Base-by-base conservation (phyloP, 1,139 yeast genomes). In the Scheffersomyces quercinus region DNA sequence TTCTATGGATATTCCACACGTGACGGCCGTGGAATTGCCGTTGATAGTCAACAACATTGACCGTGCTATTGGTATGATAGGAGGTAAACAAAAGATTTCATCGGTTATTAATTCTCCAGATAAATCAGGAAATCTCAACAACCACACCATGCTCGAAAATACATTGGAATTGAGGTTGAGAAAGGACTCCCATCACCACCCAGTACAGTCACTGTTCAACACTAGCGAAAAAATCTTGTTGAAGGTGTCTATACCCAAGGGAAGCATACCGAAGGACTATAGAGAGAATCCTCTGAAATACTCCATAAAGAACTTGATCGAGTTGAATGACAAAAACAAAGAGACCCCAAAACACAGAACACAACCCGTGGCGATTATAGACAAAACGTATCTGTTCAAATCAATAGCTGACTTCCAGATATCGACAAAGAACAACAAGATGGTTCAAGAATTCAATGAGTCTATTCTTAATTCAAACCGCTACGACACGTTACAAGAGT, bases 321-420 rank as follows among this genome's bases (percentile, higher is more conserved):
- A 49, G 40, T 52, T 45, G 47, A 54, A 47, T 35, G 44, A 48
- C 7, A 42, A 47, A 4, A 59, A 58, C 41, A 40, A 46, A 8
- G 46, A 47, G 8, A 41, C 50, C 3, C 15, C 34, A 9, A 56
- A 68, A 4, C 75, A 74, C 41, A 67, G 65, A 26, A 75, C 78
- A 1, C 70, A 72, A 39, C 93, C 96, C 0, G 75, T 81, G 5
- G 93, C 85, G 0, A 76, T 89, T 13, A 73, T 90, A 16, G 82
- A 83, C 53, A 79, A 82, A 47, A 86, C 86, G 13, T 85, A 82
- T 55, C 79, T 88, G 52, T 93, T 91, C 62, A 78, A 96, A 53
- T 89, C 88, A 46, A 81, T 93, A 73, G 83, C 93, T 1, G 99
- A 93, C 64, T 93, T 89, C 60, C 99, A 91, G 60, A 79, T 81